A percentile compares a stretch with the other conserved stretches of the same genome.
Evolutionary conservation across 371 early-diverging fungal genomes (phyloP).

Genomic region (Phascolomyces articulosus): DNA sequence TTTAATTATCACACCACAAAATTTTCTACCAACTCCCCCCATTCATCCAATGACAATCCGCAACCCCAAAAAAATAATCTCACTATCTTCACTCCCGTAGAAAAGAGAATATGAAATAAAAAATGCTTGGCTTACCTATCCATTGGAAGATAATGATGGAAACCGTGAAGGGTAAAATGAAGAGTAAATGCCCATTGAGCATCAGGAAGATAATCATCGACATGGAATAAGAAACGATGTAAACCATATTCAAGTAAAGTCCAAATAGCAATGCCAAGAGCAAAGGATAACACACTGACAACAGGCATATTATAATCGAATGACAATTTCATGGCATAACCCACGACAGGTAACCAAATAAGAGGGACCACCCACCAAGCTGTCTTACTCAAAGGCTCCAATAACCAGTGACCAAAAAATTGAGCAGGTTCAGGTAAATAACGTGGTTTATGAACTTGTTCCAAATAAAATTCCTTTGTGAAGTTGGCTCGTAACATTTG

Average conservation of each 20-base stretch:
- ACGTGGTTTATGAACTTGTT: slow-evolving; percentile 91
- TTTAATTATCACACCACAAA: not conserved
- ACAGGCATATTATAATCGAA: slow-evolving; percentile 28
- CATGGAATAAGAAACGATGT: slow-evolving; percentile 93
- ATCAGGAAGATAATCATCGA: slow-evolving; percentile 88
- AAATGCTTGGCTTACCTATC: slow-evolving; percentile 65
- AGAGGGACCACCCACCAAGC: slow-evolving; percentile 94
- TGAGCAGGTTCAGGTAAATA: slow-evolving; percentile 79
- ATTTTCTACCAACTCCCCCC: not conserved
- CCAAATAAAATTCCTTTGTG: slow-evolving; percentile 81
- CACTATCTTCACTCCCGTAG: too few relatives aligned
- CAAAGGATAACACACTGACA: slow-evolving; percentile 41
- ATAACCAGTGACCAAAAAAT: slow-evolving; percentile 73
- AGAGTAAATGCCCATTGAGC: slow-evolving; percentile 69
- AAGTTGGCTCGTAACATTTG: slow-evolving; percentile 79
- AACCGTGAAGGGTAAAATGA: slow-evolving; percentile 93
- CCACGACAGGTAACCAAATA: slow-evolving; percentile 82
- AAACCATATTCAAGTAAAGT: slow-evolving; percentile 81
- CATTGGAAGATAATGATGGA: slow-evolving; percentile 97
- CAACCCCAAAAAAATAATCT: not conserved
- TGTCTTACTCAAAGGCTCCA: slow-evolving; percentile 85
- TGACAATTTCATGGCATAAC: slow-evolving; percentile 33
- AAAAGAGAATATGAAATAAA: too few relatives aligned
- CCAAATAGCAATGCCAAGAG: slow-evolving; percentile 82
- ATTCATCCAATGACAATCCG: not conserved